phyloP scores from a whole-genome alignment of 1,284 basidiomycete genomes.

The Phenoliferia sp. region DNA sequence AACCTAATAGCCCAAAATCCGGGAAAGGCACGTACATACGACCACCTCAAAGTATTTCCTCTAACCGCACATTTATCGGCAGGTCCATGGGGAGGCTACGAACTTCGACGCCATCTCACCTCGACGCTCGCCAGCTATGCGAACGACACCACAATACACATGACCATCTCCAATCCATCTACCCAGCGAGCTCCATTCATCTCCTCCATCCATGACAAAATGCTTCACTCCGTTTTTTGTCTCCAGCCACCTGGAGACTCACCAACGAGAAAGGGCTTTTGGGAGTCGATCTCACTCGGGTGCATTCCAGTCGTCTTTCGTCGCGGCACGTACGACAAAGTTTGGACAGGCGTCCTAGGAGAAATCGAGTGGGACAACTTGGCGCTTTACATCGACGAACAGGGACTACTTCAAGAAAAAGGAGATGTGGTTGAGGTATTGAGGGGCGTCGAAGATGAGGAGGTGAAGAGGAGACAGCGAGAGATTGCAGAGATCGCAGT shows the following conservation, averaged over 20 bases:
- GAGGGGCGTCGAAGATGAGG: background rate
- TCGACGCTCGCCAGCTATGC: background rate
- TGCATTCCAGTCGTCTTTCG: constrained; percentile 33
- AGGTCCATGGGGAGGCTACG: background rate
- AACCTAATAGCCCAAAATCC: background rate
- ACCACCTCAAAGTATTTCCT: background rate
- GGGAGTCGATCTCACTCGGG: constrained; percentile 27
- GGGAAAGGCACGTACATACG: background rate
- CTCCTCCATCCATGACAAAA: constrained; percentile 18
- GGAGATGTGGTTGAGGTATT: background rate
- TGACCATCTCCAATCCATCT: background rate
- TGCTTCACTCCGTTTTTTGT: constrained; percentile 23
- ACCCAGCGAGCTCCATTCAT: background rate
- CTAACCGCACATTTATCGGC: background rate
- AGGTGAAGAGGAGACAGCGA: background rate
- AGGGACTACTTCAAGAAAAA: background rate
- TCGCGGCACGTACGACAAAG: constrained; percentile 21
- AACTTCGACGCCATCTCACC: background rate
- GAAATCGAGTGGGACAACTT: background rate
- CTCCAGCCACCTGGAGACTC: constrained; percentile 29
- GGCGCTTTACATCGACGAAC: background rate
- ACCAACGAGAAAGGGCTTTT: constrained; percentile 25
- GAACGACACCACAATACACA: background rate
- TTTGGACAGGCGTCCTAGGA: background rate
- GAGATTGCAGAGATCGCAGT: background rate